phyloP scores from a whole-genome alignment of 768 basidiomycete species.

The Mycena capillaripes region DNA sequence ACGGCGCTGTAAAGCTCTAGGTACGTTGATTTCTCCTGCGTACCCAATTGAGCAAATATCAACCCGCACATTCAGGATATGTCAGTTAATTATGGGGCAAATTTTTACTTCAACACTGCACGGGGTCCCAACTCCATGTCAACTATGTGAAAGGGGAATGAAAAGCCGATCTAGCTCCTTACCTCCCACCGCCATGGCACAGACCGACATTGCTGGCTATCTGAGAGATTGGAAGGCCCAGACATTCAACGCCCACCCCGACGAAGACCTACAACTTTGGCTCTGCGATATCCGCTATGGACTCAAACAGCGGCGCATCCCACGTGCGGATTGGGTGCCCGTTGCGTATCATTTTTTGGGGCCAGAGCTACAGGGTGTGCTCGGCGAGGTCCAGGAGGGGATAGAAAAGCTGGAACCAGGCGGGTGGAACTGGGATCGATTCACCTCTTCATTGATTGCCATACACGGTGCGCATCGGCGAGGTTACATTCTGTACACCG shows the following conservation, averaged over 20 bases:
- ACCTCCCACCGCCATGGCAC: neutral
- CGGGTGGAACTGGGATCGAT: neutral
- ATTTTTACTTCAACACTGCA: too few relatives aligned
- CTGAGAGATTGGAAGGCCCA: neutral
- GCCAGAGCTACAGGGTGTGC: neutral
- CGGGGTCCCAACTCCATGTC: too few relatives aligned
- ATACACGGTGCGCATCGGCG: neutral
- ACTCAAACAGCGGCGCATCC: neutral
- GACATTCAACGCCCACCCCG: neutral
- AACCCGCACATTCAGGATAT: neutral
- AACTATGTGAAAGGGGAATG: too few relatives aligned
- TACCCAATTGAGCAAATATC: neutral
- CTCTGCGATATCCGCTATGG: neutral
- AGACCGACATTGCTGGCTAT: neutral
- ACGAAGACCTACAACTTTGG: neutral
- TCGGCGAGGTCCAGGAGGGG: neutral
- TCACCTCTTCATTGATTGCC: neutral
- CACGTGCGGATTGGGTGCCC: neutral
- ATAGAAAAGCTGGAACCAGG: neutral
- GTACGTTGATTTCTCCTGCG: neutral
- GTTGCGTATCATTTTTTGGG: neutral
- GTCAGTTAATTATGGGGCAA: neutral
- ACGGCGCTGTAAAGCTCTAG: neutral
- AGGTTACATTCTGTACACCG: too few relatives aligned
- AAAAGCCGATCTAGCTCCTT: too few relatives aligned